Evolutionary conservation across 805 yeast genomes (phyloP), one percentile per base, ranked within the genome.

Genomic region (Torulaspora microellipsoides): DNA sequence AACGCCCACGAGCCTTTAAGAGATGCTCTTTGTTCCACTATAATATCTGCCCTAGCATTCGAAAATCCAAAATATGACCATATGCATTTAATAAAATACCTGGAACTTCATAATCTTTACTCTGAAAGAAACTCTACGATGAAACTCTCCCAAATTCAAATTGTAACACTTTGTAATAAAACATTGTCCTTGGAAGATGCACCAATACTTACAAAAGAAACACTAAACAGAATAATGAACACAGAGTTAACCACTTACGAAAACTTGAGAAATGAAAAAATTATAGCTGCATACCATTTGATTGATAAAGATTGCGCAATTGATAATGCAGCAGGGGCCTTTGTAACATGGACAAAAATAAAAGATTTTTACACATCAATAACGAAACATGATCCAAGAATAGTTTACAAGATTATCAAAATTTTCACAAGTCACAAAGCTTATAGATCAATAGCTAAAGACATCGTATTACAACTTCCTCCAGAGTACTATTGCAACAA

Each of bases 241-340:
- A 31, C 39, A 13, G 42, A 42, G 8, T 11, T 34, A 3, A 20
- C 39, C 8, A 20, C 44, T 2, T 27, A 32, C 23, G 30, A 38
- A 2, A 36, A 29, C 27, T 11, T 46, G 11, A 38, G 54, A 31
- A 43, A 40, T 25, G 40, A 46, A 4, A 52, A 48, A 32, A 36
- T 59, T 8, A 30, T 12, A 11, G 44, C 56, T 6, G 59, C 58
- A 3, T 59, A 58, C 36, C 27, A 47, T 8, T 27, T 54, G 14
- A 59, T 61, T 25, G 46, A 49, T 15, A 43, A 38, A 11, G 62
- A 60, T 40, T 58, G 38, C 40, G 39, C 42, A 31, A 40, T 36
- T 0, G 48, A 47, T 35, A 61, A 61, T 44, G 51, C 55, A 4
- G 54, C 63, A 4, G 64, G 65, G 6, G 53, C 59, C 1, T 48